Evolutionary conservation across 768 basidiomycete genomes (phyloP).

Genomic region (Podaxis carcinomalis): DNA sequence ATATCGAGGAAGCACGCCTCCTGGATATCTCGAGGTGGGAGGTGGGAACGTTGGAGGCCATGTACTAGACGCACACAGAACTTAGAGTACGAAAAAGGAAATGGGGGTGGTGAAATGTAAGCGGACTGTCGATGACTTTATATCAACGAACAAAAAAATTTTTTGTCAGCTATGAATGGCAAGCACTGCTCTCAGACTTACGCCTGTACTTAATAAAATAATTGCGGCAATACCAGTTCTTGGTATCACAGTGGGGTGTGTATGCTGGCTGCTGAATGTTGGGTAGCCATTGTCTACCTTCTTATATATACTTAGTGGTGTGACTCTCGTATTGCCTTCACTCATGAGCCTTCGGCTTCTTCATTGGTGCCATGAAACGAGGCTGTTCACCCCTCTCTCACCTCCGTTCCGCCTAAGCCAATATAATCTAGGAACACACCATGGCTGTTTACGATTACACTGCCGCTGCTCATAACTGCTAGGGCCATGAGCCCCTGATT

Average conservation of each 20-base stretch:
- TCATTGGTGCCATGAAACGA: neutral
- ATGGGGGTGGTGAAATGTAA: neutral
- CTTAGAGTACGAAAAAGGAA: conserved; percentile 7
- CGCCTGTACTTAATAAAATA: neutral
- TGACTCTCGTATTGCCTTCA: too few species aligned
- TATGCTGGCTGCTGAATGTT: too few species aligned
- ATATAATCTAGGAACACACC: too few species aligned
- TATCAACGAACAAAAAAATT: conserved; percentile 5
- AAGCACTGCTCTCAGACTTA: neutral
- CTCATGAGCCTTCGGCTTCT: neutral
- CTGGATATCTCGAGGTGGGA: conserved; percentile 9
- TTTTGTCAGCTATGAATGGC: conserved; percentile 1
- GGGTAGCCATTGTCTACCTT: neutral
- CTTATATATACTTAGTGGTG: neutral
- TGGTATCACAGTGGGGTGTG: too few species aligned
- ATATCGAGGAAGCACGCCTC: conserved; percentile 5
- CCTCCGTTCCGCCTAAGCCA: neutral
- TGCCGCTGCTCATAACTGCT: neutral
- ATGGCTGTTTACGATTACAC: neutral
- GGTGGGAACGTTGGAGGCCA: conserved; percentile 4
- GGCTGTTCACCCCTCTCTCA: neutral
- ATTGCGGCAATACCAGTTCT: too few species aligned
- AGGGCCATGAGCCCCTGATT: neutral
- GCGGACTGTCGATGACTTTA: neutral
- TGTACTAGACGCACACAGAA: neutral